Conservation (phyloP, 2,329 filamentous ascomycete species). For the Lasiodiplodia citricola region DNA sequence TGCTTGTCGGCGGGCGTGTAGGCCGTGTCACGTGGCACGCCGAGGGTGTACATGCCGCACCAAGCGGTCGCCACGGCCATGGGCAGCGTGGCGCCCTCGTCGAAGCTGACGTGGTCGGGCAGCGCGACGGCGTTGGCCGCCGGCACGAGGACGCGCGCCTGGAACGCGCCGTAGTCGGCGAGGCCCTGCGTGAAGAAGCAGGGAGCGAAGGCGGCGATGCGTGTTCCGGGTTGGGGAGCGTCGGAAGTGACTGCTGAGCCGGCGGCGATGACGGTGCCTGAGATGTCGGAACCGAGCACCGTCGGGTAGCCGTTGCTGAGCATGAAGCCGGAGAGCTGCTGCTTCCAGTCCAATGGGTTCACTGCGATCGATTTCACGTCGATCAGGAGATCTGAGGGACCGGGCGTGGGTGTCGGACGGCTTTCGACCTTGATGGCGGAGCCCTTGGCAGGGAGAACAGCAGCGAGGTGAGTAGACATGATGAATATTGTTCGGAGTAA, state of each 20-base stretch:
- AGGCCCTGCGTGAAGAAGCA: conserved; percentile 62
- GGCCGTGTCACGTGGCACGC: conserved; percentile 48
- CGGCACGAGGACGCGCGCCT: conserved; percentile 53
- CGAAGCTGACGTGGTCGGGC: conserved; percentile 34
- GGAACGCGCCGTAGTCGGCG: conserved; percentile 55
- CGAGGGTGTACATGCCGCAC: conserved; percentile 57
- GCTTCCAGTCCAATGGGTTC: conserved; percentile 54
- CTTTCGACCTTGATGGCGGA: conserved; percentile 44
- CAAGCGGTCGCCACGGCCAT: conserved; percentile 64
- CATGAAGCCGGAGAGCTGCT: conserved; percentile 52
- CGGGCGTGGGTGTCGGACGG: conserved; percentile 52
- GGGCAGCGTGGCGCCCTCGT: conserved; percentile 60
- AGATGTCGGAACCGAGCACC: conserved; percentile 50
- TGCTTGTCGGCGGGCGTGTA: conserved; percentile 43
- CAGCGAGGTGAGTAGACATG: conserved; percentile 20
- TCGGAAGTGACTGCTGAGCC: conserved; percentile 46
- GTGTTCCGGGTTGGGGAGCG: conserved; percentile 33
- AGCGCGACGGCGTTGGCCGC: conserved; percentile 32
- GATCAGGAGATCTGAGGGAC: conserved; percentile 55
- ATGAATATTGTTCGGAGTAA: neutral
- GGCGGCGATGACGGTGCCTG: conserved; percentile 51
- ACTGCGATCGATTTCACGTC: conserved; percentile 55
- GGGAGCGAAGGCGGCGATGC: conserved; percentile 32
- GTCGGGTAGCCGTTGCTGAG: conserved; percentile 48
- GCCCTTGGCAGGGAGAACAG: conserved; percentile 21